Evolutionary conservation across 345 rosid species (phyloP), one percentile per base, ranked within the genome.

Genomic region (Eucalyptus cloeziana): DNA sequence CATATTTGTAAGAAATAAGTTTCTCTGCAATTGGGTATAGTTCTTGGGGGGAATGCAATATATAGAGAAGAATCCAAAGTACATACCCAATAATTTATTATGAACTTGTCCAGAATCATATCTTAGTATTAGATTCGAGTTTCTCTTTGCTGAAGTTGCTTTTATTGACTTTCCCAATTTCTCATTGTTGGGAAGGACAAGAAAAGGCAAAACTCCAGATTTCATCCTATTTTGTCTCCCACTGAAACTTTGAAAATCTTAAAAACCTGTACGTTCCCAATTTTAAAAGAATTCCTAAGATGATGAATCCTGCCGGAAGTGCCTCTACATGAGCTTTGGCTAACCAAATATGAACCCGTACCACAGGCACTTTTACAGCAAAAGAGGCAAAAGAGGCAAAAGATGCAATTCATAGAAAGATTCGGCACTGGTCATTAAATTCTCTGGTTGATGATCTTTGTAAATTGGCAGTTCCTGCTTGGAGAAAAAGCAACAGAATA

Each of bases 381-480:
- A 88, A 86, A 81, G 60, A 87, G 91, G 87, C 44, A 56, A 90
- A 90, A 90, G 76, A 90, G 91, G 87, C 44, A 56, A 90, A 90
- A 90, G 76, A 90, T 88, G 88, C 33, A 62, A 90, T 88, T 85
- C 86, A 88, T 86, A 87, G 89, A 81, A 87, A 87, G 89, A 33
- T 71, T 21, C 22, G 27, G 81, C 27, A 3, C 81, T 10, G 14
- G 27, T 37, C 44, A 21, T 43, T 37, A 5, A 71, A 37, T 71
- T 37, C 81, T 33, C 13, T 71, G 25, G 45, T 37, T 37, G 0
- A 71, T 37, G 13, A 10, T 33, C 10, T 71, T 71, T 37, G 81
- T 71, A 10, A 37, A 37, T 71, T 43, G 25, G 25, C 40, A 43
- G 81, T 71, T 71, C 81, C 45, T 17, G 25, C 4, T 9, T 33